These are phyloP conservation scores for Apiospora koreana DNA, from an alignment of 2,329 filamentous ascomycete species.

Conservation along the genomic window DNA sequence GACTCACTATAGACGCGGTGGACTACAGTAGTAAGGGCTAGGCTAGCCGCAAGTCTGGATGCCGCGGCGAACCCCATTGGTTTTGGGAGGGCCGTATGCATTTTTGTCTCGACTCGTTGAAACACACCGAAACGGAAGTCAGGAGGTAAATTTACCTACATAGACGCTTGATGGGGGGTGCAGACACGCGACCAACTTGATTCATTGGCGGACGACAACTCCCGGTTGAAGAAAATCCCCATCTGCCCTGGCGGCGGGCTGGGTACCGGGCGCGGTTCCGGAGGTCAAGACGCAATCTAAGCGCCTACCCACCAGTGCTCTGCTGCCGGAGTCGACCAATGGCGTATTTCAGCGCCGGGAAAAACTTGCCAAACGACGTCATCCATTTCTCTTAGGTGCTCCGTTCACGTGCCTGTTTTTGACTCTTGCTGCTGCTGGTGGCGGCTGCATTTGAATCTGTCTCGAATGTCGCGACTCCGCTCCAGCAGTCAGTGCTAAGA, in stretches of 20 bases:
- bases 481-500: constrained; percentile 1
- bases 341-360: neutral
- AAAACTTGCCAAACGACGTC: neutral
- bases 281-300: neutral
- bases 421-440: neutral
- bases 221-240: neutral
- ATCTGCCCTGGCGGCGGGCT: neutral
- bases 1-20: neutral
- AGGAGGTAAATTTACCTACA: neutral
- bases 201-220: neutral
- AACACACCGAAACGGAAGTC: neutral
- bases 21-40: neutral
- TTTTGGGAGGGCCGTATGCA: neutral
- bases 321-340: neutral
- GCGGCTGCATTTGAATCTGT: neutral
- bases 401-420: neutral
- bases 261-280: neutral
- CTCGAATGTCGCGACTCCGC: neutral
- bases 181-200: neutral
- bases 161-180: neutral
- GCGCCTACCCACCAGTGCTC: neutral
- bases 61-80: neutral
- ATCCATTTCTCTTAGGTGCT: neutral
- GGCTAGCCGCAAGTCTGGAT: neutral
- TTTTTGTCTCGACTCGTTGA: neutral